phyloP scores from a whole-genome alignment of 169 alveolate genomes.

The Babesia ovata region DNA sequence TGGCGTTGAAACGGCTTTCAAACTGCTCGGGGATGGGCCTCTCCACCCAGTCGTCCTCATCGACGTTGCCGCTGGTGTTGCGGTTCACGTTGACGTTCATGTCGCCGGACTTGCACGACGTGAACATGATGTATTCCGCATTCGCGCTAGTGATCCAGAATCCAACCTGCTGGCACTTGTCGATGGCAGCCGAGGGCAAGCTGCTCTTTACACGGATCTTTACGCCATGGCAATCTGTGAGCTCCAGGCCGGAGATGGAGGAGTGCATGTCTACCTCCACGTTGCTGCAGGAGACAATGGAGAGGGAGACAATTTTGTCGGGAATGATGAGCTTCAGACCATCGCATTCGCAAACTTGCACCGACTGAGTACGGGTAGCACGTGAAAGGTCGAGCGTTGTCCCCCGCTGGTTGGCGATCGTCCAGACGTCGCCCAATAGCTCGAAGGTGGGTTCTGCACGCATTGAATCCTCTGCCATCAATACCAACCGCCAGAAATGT shows the following conservation, averaged over 20 bases:
- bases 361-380: slow-evolving; percentile 48
- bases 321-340: slow-evolving; percentile 49
- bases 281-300: slow-evolving; percentile 42
- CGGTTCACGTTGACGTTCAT: slow-evolving; percentile 67
- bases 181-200: slow-evolving; percentile 66
- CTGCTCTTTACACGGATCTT: slow-evolving; percentile 44
- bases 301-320: slow-evolving; percentile 52
- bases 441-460: slow-evolving; percentile 37
- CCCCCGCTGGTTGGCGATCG: slow-evolving; percentile 34
- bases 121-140: slow-evolving; percentile 64
- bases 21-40: slow-evolving; percentile 63
- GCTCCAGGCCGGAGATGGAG: slow-evolving; percentile 64
- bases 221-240: slow-evolving; percentile 58
- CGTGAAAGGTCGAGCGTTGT: slow-evolving; percentile 46
- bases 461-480: not conserved
- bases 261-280: slow-evolving; percentile 57
- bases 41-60: slow-evolving; percentile 71
- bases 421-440: slow-evolving; percentile 63
- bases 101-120: slow-evolving; percentile 70
- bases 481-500: slow-evolving; percentile 2
- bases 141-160: slow-evolving; percentile 57
- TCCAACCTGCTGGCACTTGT: slow-evolving; percentile 66
- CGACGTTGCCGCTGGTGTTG: slow-evolving; percentile 59
- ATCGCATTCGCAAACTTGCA: slow-evolving; percentile 43
- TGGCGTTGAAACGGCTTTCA: slow-evolving; percentile 57